Conservation (phyloP, 306 rosid genomes). For the Fragaria ananassa region DNA sequence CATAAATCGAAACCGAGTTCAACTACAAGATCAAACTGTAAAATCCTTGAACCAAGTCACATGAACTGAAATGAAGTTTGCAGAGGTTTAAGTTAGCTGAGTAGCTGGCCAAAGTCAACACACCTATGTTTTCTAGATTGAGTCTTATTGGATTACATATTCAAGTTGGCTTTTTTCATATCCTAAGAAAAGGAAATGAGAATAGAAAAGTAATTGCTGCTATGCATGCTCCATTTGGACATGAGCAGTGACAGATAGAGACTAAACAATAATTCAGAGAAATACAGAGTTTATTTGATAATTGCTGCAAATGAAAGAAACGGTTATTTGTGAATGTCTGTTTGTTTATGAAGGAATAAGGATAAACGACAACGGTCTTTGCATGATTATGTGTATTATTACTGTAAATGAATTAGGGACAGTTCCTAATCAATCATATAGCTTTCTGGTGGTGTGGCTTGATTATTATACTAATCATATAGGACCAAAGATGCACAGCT, state of each 20-base stretch:
- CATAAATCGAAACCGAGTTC: neutral
- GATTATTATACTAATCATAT: neutral
- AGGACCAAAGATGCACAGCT: neutral
- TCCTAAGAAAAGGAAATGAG: constrained; percentile 3
- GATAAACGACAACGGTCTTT: neutral
- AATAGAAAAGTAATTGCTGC: neutral
- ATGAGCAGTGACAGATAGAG: neutral
- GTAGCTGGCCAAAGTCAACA: neutral
- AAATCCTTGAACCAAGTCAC: neutral
- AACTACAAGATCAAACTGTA: neutral
- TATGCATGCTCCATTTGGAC: neutral
- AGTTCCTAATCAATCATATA: constrained; percentile 6
- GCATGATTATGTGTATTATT: neutral
- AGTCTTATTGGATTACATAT: neutral
- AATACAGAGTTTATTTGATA: neutral
- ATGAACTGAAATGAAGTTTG: neutral
- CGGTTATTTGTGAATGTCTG: constrained; percentile 14
- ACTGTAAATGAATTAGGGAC: neutral
- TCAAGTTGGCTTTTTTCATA: neutral
- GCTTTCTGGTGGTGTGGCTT: neutral
- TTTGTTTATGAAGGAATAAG: constrained; percentile 4
- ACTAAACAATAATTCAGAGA: constrained; percentile 13
- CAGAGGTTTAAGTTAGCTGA: neutral
- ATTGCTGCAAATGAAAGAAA: constrained; percentile 14
- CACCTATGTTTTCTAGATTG: neutral